These are phyloP conservation scores for Cryptococcus wingfieldii DNA, from an alignment of 1,284 basidiomycete genomes.

Conservation along the genomic window DNA sequence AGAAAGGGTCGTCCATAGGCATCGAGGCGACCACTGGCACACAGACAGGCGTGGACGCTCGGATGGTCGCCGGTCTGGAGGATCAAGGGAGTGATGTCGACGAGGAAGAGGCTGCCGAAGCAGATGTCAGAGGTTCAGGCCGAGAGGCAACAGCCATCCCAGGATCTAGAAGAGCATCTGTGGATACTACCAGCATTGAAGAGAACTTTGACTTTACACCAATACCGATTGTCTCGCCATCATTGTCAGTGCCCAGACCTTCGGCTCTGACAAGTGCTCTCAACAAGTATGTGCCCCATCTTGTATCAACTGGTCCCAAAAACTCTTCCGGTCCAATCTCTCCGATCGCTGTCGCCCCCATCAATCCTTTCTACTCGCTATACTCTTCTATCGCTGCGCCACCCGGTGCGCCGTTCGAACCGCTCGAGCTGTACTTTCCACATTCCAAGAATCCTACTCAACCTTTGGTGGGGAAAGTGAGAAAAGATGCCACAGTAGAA, in stretches of 20 bases:
- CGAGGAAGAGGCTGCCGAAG: slow-evolving; percentile 36
- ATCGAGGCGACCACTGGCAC: slow-evolving; percentile 7
- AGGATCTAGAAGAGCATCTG: slow-evolving; percentile 17
- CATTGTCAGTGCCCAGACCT: neutral
- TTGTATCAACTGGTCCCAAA: slow-evolving; percentile 16
- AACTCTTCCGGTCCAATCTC: slow-evolving; percentile 3
- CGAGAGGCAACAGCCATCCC: slow-evolving; percentile 3
- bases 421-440: slow-evolving; percentile 82
- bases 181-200: slow-evolving; percentile 15
- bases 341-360: neutral
- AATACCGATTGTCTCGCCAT: neutral
- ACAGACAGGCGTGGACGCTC: slow-evolving; percentile 15
- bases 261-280: slow-evolving; percentile 39
- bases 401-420: slow-evolving; percentile 49
- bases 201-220: slow-evolving; percentile 23
- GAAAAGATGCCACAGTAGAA: slow-evolving; percentile 86
- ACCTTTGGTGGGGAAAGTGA: slow-evolving; percentile 58
- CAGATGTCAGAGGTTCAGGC: neutral
- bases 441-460: slow-evolving; percentile 61
- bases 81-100: slow-evolving; percentile 45
- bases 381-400: slow-evolving; percentile 50
- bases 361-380: slow-evolving; percentile 48
- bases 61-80: slow-evolving; percentile 20
- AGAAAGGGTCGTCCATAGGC: neutral
- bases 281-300: slow-evolving; percentile 40